Conservation (phyloP, 306 rosid species). For the Dryas alaskensis region DNA sequence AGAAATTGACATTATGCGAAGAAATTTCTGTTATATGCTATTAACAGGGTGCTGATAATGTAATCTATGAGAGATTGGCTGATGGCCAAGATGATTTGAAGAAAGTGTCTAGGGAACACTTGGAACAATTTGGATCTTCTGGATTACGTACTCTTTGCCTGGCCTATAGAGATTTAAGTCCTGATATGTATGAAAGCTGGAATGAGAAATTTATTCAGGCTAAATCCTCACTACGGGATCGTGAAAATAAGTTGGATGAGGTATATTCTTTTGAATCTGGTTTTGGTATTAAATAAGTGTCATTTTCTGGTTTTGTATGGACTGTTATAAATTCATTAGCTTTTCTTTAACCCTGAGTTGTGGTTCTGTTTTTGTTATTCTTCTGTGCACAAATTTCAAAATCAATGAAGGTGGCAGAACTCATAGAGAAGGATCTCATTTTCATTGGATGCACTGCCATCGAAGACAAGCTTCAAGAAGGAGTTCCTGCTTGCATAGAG, state of each 20-base stretch:
- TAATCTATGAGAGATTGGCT: constrained; percentile 80
- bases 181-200: constrained; percentile 81
- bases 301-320: constrained; percentile 2
- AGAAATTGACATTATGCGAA: constrained; percentile 27
- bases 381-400: not conserved
- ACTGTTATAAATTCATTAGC: constrained; percentile 5
- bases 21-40: constrained; percentile 26
- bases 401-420: constrained; percentile 84
- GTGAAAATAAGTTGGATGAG: constrained; percentile 97
- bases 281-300: not conserved
- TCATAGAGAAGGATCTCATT: constrained; percentile 76
- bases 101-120: constrained; percentile 70
- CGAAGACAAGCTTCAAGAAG: constrained; percentile 99
- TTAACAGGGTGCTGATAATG: constrained; percentile 92
- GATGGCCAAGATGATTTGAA: constrained; percentile 50
- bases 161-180: constrained; percentile 81
- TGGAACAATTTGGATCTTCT: constrained; percentile 83
- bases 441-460: constrained; percentile 97
- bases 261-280: constrained; percentile 38
- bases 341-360: not conserved
- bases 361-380: constrained; percentile 1
- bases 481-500: constrained; percentile 91
- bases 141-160: constrained; percentile 92
- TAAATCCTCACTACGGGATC: constrained; percentile 84
- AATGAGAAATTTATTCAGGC: constrained; percentile 92